These are phyloP conservation scores for Tulasnella sp. DNA, from an alignment of 768 basidiomycete species.

Conservation along the genomic window DNA sequence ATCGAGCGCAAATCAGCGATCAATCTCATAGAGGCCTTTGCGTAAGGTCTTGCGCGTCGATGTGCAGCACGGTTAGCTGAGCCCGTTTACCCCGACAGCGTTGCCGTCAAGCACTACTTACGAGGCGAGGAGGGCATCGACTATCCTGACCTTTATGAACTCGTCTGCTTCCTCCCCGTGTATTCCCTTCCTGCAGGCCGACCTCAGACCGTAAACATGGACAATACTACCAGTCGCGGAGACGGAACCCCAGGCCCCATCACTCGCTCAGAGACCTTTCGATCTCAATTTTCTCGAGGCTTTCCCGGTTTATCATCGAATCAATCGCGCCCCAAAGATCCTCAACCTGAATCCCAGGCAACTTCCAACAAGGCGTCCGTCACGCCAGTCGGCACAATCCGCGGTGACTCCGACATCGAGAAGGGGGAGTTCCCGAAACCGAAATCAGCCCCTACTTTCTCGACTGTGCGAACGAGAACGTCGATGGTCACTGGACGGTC, in stretches of 20 bases:
- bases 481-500: too few relatives aligned
- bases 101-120: slow-evolving; percentile 39
- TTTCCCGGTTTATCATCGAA: too few relatives aligned
- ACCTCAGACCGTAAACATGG: too few relatives aligned
- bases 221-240: too few relatives aligned
- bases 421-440: too few relatives aligned
- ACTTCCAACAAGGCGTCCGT: too few relatives aligned
- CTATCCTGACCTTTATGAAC: slow-evolving; percentile 30
- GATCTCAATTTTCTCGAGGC: too few relatives aligned
- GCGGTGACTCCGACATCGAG: too few relatives aligned
- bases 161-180: background rate
- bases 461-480: slow-evolving; percentile 45
- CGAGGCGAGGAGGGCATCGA: slow-evolving; percentile 36
- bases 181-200: slow-evolving; percentile 17
- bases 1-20: slow-evolving; percentile 59
- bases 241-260: too few relatives aligned
- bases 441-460: slow-evolving; percentile 46
- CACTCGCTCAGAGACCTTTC: too few relatives aligned
- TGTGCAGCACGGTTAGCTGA: background rate
- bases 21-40: slow-evolving; percentile 56
- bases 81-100: background rate
- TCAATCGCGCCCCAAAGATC: background rate
- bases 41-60: slow-evolving; percentile 23
- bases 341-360: too few relatives aligned
- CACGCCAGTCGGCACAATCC: too few relatives aligned